These are phyloP conservation scores for Penicillium occitanis DNA, from an alignment of 2,329 filamentous ascomycete genomes.

Conservation along the genomic window DNA sequence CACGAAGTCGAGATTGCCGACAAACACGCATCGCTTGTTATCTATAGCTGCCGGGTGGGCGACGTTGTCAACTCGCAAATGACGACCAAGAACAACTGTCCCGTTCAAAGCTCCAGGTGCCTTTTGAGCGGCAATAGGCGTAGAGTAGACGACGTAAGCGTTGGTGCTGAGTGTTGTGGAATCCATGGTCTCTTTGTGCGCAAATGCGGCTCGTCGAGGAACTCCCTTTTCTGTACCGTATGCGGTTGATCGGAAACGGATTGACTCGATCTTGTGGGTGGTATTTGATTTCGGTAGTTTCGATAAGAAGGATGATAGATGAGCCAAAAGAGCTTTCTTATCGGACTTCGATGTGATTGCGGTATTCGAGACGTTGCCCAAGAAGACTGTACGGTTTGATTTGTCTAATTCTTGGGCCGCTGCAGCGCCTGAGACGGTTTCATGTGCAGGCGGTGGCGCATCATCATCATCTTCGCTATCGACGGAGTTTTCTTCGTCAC, in stretches of 20 bases:
- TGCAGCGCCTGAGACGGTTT: slow-evolving; percentile 37
- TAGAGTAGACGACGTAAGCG: slow-evolving; percentile 88
- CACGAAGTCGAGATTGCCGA: slow-evolving; percentile 94
- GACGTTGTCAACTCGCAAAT: slow-evolving; percentile 86
- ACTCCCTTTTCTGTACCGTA: slow-evolving; percentile 69
- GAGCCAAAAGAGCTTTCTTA: slow-evolving; percentile 72
- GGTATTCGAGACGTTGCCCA: slow-evolving; percentile 82
- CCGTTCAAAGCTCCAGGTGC: slow-evolving; percentile 80
- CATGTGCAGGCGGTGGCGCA: slow-evolving; percentile 38
- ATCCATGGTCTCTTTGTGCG: slow-evolving; percentile 85
- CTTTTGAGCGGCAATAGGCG: slow-evolving; percentile 69
- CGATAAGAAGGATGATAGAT: slow-evolving; percentile 73
- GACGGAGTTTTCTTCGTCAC: not conserved
- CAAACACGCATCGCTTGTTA: slow-evolving; percentile 88
- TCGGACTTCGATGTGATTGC: slow-evolving; percentile 79
- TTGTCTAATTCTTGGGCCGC: slow-evolving; percentile 69
- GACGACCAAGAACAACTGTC: slow-evolving; percentile 76
- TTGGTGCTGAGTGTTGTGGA: slow-evolving; percentile 91
- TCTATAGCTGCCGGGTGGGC: slow-evolving; percentile 81
- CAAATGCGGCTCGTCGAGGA: slow-evolving; percentile 92
- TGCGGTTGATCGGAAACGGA: slow-evolving; percentile 91
- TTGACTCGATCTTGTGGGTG: slow-evolving; percentile 76
- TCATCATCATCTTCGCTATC: slow-evolving; percentile 30
- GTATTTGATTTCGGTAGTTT: slow-evolving; percentile 50
- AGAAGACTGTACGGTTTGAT: slow-evolving; percentile 83